phyloP scores from a whole-genome alignment of 116 monocot species.

The Thalassia testudinum region DNA sequence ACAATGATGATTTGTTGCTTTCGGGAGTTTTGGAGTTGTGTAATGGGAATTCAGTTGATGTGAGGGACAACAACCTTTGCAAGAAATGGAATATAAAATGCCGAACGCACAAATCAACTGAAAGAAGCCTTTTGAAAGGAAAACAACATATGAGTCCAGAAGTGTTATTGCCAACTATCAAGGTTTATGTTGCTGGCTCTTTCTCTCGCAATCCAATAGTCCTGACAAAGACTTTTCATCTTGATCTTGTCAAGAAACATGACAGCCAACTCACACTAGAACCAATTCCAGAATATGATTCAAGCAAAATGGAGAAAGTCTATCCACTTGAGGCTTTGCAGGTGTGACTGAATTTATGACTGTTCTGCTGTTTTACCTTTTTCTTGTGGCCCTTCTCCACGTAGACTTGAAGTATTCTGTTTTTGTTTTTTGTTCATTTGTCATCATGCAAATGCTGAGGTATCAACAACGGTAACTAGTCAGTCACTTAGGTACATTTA shows the following conservation, averaged over 20 bases:
- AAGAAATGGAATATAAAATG: slow-evolving; percentile 54
- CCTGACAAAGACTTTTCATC: slow-evolving; percentile 43
- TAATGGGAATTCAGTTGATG: slow-evolving; percentile 4
- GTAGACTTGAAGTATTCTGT: too few relatives aligned
- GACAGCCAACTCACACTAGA: slow-evolving; percentile 16
- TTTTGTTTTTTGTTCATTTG: too few relatives aligned
- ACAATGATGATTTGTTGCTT: slow-evolving; percentile 38
- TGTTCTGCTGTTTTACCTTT: too few relatives aligned
- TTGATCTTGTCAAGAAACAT: slow-evolving; percentile 14
- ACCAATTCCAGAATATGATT: slow-evolving; percentile 27
- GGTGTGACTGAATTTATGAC: too few relatives aligned
- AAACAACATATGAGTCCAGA: slow-evolving; percentile 16
- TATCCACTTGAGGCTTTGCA: too few relatives aligned
- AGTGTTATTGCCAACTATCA: slow-evolving; percentile 23
- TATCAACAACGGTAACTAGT: too few relatives aligned
- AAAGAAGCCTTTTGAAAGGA: slow-evolving; percentile 22
- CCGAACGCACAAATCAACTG: slow-evolving; percentile 12
- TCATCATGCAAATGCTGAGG: too few relatives aligned
- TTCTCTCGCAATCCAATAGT: slow-evolving; percentile 45
- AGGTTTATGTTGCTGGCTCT: slow-evolving; percentile 68
- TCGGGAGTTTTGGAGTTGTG: slow-evolving; percentile 34
- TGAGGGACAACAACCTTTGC: not conserved
- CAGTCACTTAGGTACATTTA: too few relatives aligned
- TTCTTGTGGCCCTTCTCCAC: too few relatives aligned
- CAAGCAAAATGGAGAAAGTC: too few relatives aligned